Conservation (phyloP, 2,329 filamentous ascomycete genomes). For the Plectosphaerella plurivora region DNA sequence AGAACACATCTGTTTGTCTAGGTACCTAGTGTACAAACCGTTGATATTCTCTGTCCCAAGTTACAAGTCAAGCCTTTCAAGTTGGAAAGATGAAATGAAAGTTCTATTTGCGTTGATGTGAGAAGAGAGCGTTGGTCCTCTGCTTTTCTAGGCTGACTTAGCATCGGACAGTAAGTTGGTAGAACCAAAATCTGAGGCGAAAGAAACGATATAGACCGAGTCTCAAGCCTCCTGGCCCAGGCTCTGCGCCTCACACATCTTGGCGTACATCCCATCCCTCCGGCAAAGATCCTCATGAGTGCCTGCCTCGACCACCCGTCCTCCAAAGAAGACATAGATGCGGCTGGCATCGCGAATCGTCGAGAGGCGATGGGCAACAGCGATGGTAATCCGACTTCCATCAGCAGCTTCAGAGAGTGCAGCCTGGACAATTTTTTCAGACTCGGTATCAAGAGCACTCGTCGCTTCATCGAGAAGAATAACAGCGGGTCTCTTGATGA, state of each 20-base stretch:
- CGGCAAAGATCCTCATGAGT: slow-evolving; percentile 53
- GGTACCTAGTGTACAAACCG: too few relatives aligned
- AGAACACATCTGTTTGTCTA: too few relatives aligned
- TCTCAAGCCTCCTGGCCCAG: background rate
- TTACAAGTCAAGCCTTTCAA: too few relatives aligned
- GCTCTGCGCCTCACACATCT: slow-evolving; percentile 8
- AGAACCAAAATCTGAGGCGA: too few relatives aligned
- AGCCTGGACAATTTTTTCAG: slow-evolving; percentile 28
- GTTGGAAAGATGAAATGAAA: too few relatives aligned
- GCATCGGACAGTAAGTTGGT: too few relatives aligned
- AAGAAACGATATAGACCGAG: too few relatives aligned
- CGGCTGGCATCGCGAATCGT: slow-evolving; percentile 47
- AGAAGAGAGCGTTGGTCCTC: too few relatives aligned
- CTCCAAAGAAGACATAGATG: slow-evolving; percentile 56
- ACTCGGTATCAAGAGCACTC: slow-evolving; percentile 40
- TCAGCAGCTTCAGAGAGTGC: slow-evolving; percentile 41
- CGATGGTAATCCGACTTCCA: slow-evolving; percentile 48
- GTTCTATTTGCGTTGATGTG: too few relatives aligned
- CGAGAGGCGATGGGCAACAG: slow-evolving; percentile 58
- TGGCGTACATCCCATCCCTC: slow-evolving; percentile 35
- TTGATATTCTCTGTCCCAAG: too few relatives aligned
- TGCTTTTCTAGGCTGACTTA: too few relatives aligned
- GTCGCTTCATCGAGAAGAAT: slow-evolving; percentile 58
- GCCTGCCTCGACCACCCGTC: slow-evolving; percentile 53
- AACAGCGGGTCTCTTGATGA: slow-evolving; percentile 46